A percentile compares a stretch with the other conserved stretches of the same genome.
Evolutionary conservation across 2,329 filamentous ascomycete genomes (phyloP).

Genomic region (Talaromyces sp.): DNA sequence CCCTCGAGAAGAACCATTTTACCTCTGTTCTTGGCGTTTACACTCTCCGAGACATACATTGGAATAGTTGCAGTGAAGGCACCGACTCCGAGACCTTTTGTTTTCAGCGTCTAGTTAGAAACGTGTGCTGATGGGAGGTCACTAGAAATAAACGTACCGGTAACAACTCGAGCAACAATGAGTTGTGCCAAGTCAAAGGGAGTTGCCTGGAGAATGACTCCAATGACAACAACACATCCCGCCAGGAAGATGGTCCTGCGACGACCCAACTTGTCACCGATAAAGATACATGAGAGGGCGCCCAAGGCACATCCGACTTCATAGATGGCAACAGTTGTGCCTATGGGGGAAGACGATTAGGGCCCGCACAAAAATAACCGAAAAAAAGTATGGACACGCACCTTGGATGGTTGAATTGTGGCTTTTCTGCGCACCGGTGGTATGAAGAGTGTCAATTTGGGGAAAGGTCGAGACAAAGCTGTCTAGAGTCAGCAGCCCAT

Average conservation of each 20-base stretch:
- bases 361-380: background rate
- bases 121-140: background rate
- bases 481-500: conserved; percentile 62
- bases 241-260: conserved; percentile 36
- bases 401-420: conserved; percentile 29
- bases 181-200: conserved; percentile 38
- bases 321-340: conserved; percentile 20
- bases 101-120: background rate
- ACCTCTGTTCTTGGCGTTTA: conserved; percentile 6
- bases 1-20: conserved; percentile 19
- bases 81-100: conserved; percentile 18
- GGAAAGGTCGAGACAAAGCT: conserved; percentile 55
- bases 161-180: conserved; percentile 42
- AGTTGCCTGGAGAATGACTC: conserved; percentile 39
- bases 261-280: conserved; percentile 43
- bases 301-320: conserved; percentile 26
- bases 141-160: conserved; percentile 24
- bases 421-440: conserved; percentile 13
- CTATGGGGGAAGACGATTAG: conserved; percentile 25
- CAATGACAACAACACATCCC: conserved; percentile 37
- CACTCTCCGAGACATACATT: conserved; percentile 13
- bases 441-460: conserved; percentile 45
- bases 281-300: conserved; percentile 34
- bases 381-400: conserved; percentile 9
- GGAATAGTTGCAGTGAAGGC: conserved; percentile 21